These are phyloP conservation scores for Mercurialis annua DNA, from an alignment of 345 rosid species.

Conservation along the genomic window DNA sequence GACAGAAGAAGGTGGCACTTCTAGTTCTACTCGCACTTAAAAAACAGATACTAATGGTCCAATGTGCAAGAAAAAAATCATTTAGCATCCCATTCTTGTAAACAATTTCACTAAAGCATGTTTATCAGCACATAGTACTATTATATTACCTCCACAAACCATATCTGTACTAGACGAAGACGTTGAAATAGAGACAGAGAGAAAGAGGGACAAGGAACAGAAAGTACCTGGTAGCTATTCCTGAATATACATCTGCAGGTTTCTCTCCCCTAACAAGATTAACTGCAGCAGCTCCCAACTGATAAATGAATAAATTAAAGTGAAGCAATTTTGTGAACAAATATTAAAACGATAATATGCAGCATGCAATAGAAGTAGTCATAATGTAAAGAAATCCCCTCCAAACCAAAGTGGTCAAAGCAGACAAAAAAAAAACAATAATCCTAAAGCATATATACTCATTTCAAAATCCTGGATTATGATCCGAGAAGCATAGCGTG, in stretches of 20 bases:
- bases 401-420: background rate
- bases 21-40: background rate
- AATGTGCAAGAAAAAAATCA: background rate
- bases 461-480: constrained; percentile 4
- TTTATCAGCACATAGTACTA: background rate
- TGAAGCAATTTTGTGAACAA: background rate
- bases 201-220: constrained; percentile 13
- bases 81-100: background rate
- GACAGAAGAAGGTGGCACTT: too few relatives aligned
- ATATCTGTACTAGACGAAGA: background rate
- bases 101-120: background rate
- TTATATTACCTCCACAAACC: background rate
- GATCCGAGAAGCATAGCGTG: background rate
- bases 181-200: background rate
- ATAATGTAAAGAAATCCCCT: background rate
- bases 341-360: background rate
- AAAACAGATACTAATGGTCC: background rate
- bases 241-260: constrained; percentile 95
- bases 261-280: constrained; percentile 88
- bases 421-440: background rate
- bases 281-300: constrained; percentile 98
- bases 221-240: constrained; percentile 76
- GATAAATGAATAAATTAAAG: constrained; percentile 23
- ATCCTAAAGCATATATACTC: background rate
- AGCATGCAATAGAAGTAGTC: background rate